These are phyloP conservation scores for Apiospora sp. DNA, from an alignment of 2,329 filamentous ascomycete genomes.

Conservation along the genomic window DNA sequence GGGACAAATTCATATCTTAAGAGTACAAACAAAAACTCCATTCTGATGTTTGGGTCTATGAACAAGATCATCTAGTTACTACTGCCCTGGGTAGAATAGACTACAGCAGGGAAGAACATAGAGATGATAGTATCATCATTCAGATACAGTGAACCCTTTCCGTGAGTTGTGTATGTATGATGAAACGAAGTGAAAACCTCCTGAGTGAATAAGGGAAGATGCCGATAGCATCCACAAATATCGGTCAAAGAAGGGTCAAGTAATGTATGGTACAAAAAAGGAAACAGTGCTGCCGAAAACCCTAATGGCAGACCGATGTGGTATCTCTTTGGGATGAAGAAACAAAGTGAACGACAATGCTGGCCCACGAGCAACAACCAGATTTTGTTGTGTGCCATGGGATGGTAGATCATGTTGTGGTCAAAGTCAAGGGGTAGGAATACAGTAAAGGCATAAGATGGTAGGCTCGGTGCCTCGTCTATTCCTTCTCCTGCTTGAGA, in stretches of 20 bases:
- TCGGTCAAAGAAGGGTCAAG: conserved; percentile 21
- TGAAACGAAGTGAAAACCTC: conserved; percentile 18
- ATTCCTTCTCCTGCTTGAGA: conserved; percentile 51
- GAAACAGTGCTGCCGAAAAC: conserved; percentile 25
- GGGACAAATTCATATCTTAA: background rate
- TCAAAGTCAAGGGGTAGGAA: conserved; percentile 28
- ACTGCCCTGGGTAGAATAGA: conserved; percentile 7
- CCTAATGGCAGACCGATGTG: conserved; percentile 24
- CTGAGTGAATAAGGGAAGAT: conserved; percentile 24
- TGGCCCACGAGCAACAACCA: conserved; percentile 31
- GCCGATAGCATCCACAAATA: conserved; percentile 10
- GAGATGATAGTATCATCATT: conserved; percentile 18
- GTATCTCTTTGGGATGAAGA: conserved; percentile 23
- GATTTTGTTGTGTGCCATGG: conserved; percentile 24
- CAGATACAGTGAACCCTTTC: conserved; percentile 25
- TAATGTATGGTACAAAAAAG: conserved; percentile 25
- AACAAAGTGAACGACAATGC: conserved; percentile 22
- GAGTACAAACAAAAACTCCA: conserved; percentile 21
- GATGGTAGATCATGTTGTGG: conserved; percentile 26
- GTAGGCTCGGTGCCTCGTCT: conserved; percentile 38
- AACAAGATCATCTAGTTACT: conserved; percentile 26
- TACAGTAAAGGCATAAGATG: conserved; percentile 38
- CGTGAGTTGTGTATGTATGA: background rate
- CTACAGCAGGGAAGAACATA: conserved; percentile 25
- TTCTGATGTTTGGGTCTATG: conserved; percentile 25